Base-by-base conservation (phyloP, 2,329 filamentous ascomycete species). In the Sclerotinia subarctica region DNA sequence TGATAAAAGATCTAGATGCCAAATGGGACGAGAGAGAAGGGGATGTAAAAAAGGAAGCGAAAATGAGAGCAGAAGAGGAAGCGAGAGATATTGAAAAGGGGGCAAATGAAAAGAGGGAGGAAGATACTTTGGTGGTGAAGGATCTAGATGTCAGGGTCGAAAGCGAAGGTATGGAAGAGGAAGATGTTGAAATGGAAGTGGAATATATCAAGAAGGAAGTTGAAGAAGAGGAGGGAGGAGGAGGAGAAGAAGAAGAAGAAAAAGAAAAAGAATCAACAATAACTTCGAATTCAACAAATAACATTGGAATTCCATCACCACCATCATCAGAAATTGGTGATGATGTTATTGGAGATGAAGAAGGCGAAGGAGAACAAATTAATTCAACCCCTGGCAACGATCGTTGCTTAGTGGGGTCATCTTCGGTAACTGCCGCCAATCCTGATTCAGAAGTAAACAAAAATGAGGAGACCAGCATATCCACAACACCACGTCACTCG, bases 401-500 rank as follows among this genome's bases (percentile, higher is more conserved):
- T 67, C 46, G 65, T 67, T 67, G 65, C 65, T 63, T 52, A 53
- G 65, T 63, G 65, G 65, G 46, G 65, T 63, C 64, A 44, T n/a
- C 24, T 24, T 32, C 64, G 54, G 44, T 19, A 66, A 46, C 26
- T 66, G 32, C 32, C 64, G 54, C 56, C 56, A 67, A 67, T 53
- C 56, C 65, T 13, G 26, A 53, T 67, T 35, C 29, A 62, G 64
- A 63, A 63, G 65, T 67, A 67, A 67, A 67, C 65, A 67, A 67
- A 63, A 38, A 51, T 46, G 56, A 63, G 47, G 51, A 67, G 35
- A 62, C 44, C 57, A 67, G 17, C 63, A 47, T 44, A 52, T 46
- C 65, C 65, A 67, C 56, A 29, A 35, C 65, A 63, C 65, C 65
- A 67, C 65, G 65, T 67, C 65, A 67, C 65, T 63, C 65, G 38